Evolutionary conservation across 2,329 filamentous ascomycete species (phyloP), one percentile per base, ranked within the genome.

Genomic region (Fusarium sp.): DNA sequence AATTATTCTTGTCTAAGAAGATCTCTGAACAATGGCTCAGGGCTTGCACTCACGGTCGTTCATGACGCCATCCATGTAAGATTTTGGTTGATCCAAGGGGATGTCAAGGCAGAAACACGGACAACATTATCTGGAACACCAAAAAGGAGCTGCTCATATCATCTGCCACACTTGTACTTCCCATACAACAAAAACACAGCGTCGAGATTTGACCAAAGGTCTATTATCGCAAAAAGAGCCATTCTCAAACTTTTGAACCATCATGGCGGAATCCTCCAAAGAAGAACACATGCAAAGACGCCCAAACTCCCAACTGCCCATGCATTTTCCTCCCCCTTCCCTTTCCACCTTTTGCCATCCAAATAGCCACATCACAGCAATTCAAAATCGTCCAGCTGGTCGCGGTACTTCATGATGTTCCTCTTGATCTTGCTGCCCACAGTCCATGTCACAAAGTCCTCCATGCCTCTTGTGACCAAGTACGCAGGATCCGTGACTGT

Each of bases 401-500:
- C 95, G 77, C 94, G 91, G 82, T 98, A 98, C 84, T 94, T 94
- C 90, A 97, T 92, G 73, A 98, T 97, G 81, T 95, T 96, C 80
- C 93, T 90, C 92, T 97, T 97, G 82, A 98, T 95, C 93, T 98
- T 98, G 83, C 94, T 97, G 68, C 94, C 94, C 78, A 97, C 94
- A 15, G 96, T 92, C 96, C 96, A 98, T 1, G 96, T 98, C 23
- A 98, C 93, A 81, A 97, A 97, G 84, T 98, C 96, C 84, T 98
- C 96, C 88, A 97, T 94, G 69, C 91, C 93, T 74, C 95, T 88
- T 42, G 94, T 96, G 12, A 98, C 94, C 60, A 98, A 83, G 79
- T 95, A 98, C 2, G 95, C 95, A 33, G 95, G 91, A 81, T 98
- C 96, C 5, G 94, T 97, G 32, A 98, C 89, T 3, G 95, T 93